Evolutionary conservation across 805 yeast species (phyloP), one percentile per base, ranked within the genome.

Genomic region (Candida hispaniensis): DNA sequence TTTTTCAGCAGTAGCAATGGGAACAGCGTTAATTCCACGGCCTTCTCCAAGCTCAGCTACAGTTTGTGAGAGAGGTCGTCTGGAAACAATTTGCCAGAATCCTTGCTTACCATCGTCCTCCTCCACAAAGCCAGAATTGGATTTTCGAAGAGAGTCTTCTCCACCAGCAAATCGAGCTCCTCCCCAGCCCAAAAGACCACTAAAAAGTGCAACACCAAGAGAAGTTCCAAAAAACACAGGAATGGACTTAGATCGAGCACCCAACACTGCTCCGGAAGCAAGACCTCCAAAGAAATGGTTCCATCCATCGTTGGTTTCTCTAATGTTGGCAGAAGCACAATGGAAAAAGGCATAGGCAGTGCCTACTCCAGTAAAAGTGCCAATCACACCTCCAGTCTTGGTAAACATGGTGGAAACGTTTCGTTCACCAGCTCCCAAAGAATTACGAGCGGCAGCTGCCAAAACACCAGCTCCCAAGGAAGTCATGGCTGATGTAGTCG

Each of bases 11-110:
- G 36, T 32, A 23, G 36, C 36, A n/a, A 32, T 24, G 14, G 36
- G 36, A 15, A 32, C 36, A 28, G 36, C 23, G 36, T 32, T 32
- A 10, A 32, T 32, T 8, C 36, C 36, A 13, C 36, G 36, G 21
- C 36, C 36, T 22, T 59, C 63, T 44, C 94, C 94, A 46, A 81
- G 64, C 49, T 74, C 75, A 42, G 71, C 77, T 16, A 78, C 69
- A 7, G 93, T 79, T 59, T 79, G 85, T 13, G 83, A 73, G 45
- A 81, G 60, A 11, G 93, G 93, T 50, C 80, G 71, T 64, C 94
- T 75, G 61, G 74, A 71, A 53, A 73, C 71, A 21, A 75, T 75
- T 44, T 80, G 88, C 85, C 85, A 82, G 60, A 79, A 79, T 22
- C 75, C 75, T 51, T 71, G 76, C 26, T 58, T 56, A 25, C 48